Evolutionary conservation across 75 land plant species (phyloP).

Genomic region (Pinus taeda): DNA sequence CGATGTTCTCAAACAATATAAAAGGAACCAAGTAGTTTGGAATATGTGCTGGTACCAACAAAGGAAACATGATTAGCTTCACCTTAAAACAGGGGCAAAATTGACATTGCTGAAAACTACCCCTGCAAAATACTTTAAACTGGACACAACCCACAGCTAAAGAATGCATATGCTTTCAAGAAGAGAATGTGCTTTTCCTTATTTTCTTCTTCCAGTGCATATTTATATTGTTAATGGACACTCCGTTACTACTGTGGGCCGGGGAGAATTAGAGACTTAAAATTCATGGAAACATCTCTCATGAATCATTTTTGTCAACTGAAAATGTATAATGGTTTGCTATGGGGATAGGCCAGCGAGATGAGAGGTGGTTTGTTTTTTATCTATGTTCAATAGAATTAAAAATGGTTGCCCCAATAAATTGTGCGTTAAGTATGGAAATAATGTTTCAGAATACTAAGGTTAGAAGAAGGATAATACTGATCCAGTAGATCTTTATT

Average conservation of each 20-base stretch:
- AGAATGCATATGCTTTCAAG: neutral
- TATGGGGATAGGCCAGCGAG: neutral
- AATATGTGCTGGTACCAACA: conserved; percentile 28
- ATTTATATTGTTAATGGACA: neutral
- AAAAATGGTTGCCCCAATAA: neutral
- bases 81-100: conserved; percentile 4
- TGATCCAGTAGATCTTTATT: neutral
- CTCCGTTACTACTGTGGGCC: too few species aligned
- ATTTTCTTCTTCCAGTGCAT: neutral
- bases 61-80: conserved; percentile 1
- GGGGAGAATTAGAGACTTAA: neutral
- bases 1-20: conserved; percentile 26
- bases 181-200: neutral
- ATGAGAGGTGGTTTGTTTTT: neutral
- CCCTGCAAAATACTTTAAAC: neutral
- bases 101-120: neutral
- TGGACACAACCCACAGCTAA: neutral
- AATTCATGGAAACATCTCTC: neutral
- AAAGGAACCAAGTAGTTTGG: conserved; percentile 42
- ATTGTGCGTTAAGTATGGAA: neutral
- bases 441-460: neutral
- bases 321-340: neutral
- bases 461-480: neutral
- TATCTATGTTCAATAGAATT: neutral
- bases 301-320: neutral